Evolutionary conservation across 169 alveolate genomes (phyloP).

Genomic region (Plasmodium fragile): DNA sequence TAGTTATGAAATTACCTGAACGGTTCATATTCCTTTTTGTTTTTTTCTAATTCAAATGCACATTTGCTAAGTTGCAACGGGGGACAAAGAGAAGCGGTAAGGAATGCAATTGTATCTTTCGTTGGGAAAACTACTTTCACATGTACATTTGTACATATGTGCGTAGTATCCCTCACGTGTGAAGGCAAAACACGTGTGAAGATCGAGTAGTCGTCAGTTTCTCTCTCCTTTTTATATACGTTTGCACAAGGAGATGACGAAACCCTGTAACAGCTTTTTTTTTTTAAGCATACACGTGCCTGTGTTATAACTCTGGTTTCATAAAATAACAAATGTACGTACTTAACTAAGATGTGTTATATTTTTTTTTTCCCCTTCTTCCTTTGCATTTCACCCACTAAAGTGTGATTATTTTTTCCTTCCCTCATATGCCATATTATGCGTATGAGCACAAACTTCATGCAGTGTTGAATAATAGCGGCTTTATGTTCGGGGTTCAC

Average conservation of each 20-base stretch:
- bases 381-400: background rate
- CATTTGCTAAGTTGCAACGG: conserved; percentile 23
- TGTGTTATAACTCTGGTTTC: background rate
- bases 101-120: conserved; percentile 1
- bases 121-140: background rate
- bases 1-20: conserved; percentile 31
- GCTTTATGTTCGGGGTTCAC: background rate
- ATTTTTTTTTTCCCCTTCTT: background rate
- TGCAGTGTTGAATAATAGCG: background rate
- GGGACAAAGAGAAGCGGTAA: background rate
- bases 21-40: background rate
- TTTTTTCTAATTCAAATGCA: conserved; percentile 20
- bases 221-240: background rate
- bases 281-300: background rate
- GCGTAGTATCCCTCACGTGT: background rate
- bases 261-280: background rate
- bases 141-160: background rate
- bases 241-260: conserved; percentile 6
- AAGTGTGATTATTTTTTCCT: background rate
- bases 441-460: background rate
- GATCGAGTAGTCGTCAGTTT: background rate
- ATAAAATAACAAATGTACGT: background rate
- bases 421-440: background rate
- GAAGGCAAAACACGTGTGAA: background rate
- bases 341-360: background rate